Percentiles rank a stretch among this genome's conserved stretches.
phyloP scores from a whole-genome alignment of 257 asterid genomes.

The Striga asiatica region DNA sequence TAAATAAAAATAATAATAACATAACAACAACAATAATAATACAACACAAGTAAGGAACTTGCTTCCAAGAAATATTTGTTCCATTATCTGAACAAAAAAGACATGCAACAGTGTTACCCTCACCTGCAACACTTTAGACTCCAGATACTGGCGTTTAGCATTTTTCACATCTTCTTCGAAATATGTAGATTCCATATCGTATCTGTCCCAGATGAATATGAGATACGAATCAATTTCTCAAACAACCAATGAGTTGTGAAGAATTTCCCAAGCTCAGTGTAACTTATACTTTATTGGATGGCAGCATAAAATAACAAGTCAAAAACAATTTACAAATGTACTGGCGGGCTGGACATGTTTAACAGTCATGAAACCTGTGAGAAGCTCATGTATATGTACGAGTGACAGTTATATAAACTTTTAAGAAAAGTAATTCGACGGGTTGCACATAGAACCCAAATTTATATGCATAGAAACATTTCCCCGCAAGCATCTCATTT shows the following conservation, averaged over 20 bases:
- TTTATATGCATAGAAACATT: too few relatives aligned
- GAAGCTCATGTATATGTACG: too few relatives aligned
- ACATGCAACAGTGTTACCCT: neutral
- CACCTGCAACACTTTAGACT: slow-evolving; percentile 35
- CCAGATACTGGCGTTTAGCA: slow-evolving; percentile 34
- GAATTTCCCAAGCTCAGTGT: slow-evolving; percentile 1
- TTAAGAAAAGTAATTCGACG: too few relatives aligned
- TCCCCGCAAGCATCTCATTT: neutral
- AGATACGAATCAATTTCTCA: neutral
- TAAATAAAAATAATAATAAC: neutral
- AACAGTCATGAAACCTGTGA: too few relatives aligned
- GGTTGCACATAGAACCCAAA: too few relatives aligned
- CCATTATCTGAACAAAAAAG: neutral
- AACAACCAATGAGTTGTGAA: neutral
- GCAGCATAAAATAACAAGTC: neutral
- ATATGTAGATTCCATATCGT: slow-evolving; percentile 36
- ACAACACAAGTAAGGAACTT: neutral
- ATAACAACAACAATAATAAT: neutral
- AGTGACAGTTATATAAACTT: too few relatives aligned
- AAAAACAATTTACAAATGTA: too few relatives aligned
- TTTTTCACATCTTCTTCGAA: slow-evolving; percentile 46
- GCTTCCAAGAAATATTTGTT: neutral
- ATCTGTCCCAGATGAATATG: slow-evolving; percentile 23
- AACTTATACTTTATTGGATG: neutral
- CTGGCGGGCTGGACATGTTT: too few relatives aligned